Evolutionary conservation across 177 flowering plant species (phyloP).

Genomic region (Telopea speciosissima): DNA sequence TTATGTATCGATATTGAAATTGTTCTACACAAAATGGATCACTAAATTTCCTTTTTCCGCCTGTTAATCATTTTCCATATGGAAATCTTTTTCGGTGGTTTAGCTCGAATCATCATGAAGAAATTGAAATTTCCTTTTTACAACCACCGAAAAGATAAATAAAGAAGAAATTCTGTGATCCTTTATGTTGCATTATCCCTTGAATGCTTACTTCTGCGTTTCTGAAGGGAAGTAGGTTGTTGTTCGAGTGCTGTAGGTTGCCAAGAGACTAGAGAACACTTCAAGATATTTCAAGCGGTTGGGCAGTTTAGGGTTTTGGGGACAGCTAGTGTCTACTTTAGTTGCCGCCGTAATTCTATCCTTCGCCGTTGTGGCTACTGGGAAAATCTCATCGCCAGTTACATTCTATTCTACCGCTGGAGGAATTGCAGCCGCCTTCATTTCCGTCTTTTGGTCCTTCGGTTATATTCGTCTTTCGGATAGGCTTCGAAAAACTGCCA

Average conservation of each 20-base stretch:
- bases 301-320: conserved; percentile 91
- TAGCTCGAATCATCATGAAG: background rate
- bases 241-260: conserved; percentile 46
- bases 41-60: background rate
- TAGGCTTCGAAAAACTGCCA: conserved; percentile 68
- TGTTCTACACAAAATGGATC: no score
- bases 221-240: background rate
- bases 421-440: conserved; percentile 87
- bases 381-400: conserved; percentile 71
- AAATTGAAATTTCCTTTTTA: no score
- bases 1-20: background rate
- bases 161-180: no score
- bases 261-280: conserved; percentile 86
- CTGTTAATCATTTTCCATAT: background rate
- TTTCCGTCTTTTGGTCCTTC: conserved; percentile 94
- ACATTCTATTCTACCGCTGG: conserved; percentile 89
- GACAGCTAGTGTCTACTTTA: conserved; percentile 76
- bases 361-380: conserved; percentile 74
- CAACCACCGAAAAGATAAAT: no score
- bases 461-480: conserved; percentile 89
- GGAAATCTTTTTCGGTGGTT: background rate
- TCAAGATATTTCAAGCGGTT: conserved; percentile 79
- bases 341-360: conserved; percentile 91
- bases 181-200: no score
- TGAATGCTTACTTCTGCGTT: background rate